These are phyloP conservation scores for Capronia americana DNA, from an alignment of 2,329 filamentous ascomycete species.

Conservation along the genomic window DNA sequence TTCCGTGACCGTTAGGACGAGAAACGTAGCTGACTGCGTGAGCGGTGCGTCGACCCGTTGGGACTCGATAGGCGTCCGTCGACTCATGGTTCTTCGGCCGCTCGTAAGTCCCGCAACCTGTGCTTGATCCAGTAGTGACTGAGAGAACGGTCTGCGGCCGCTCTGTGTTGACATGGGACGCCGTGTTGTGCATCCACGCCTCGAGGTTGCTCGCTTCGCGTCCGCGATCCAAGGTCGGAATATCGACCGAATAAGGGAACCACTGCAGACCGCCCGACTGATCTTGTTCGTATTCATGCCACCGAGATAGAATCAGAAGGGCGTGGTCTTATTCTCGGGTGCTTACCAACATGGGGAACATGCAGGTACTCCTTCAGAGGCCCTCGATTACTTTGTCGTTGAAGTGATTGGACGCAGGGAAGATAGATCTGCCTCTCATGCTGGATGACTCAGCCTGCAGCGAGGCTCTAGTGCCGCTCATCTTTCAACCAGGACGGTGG, in stretches of 20 bases:
- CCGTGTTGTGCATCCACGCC: neutral
- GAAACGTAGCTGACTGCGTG: slow-evolving; percentile 61
- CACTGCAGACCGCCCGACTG: slow-evolving; percentile 1
- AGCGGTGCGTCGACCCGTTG: slow-evolving; percentile 60
- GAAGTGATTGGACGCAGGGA: slow-evolving; percentile 1
- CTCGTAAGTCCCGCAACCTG: slow-evolving; percentile 12
- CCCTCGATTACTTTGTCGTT: slow-evolving; percentile 13
- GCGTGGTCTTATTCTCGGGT: neutral
- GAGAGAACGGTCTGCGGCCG: slow-evolving; percentile 12
- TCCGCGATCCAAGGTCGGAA: neutral
- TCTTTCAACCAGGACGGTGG: neutral
- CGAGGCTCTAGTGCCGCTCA: neutral
- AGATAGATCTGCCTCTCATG: slow-evolving; percentile 14
- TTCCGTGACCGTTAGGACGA: slow-evolving; percentile 55
- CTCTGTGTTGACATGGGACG: slow-evolving; percentile 5
- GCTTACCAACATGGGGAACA: slow-evolving; percentile 15
- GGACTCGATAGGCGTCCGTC: slow-evolving; percentile 46
- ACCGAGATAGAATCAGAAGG: neutral
- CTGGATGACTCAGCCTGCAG: slow-evolving; percentile 10
- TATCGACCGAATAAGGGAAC: neutral
- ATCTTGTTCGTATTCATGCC: slow-evolving; percentile 22
- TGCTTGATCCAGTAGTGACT: slow-evolving; percentile 17
- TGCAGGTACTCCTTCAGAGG: slow-evolving; percentile 4
- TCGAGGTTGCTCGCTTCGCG: neutral
- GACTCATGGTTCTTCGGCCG: slow-evolving; percentile 23